phyloP scores from a whole-genome alignment of 2,329 filamentous ascomycete species.

The Colletotrichum tropicale region DNA sequence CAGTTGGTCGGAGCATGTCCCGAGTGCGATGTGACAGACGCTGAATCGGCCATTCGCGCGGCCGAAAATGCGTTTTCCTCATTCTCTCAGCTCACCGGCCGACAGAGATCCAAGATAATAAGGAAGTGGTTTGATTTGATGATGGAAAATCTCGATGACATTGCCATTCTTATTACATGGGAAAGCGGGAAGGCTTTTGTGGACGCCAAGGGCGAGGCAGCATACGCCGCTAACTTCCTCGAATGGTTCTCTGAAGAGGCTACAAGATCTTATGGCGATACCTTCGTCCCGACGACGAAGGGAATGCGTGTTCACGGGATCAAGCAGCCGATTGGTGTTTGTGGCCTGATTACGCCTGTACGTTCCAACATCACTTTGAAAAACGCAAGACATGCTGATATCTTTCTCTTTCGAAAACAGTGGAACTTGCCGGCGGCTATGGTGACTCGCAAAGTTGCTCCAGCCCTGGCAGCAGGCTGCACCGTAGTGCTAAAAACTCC shows the following conservation, averaged over 20 bases:
- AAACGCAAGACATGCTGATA: neutral
- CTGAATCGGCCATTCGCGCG: slow-evolving; percentile 81
- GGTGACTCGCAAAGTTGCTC: slow-evolving; percentile 73
- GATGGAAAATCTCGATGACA: slow-evolving; percentile 77
- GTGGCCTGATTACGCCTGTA: slow-evolving; percentile 78
- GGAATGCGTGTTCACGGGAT: slow-evolving; percentile 79
- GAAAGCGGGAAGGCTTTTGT: slow-evolving; percentile 87
- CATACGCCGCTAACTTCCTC: slow-evolving; percentile 76
- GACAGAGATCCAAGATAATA: slow-evolving; percentile 75
- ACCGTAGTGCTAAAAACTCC: slow-evolving; percentile 93
- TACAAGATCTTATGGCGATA: slow-evolving; percentile 74
- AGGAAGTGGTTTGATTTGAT: slow-evolving; percentile 84
- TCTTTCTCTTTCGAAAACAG: slow-evolving; percentile 19
- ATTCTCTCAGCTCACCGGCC: slow-evolving; percentile 74
- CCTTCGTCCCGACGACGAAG: slow-evolving; percentile 71
- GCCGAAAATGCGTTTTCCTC: slow-evolving; percentile 75
- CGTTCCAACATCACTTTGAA: neutral
- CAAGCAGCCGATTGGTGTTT: slow-evolving; percentile 87
- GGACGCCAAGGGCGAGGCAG: slow-evolving; percentile 74
- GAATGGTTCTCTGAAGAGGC: slow-evolving; percentile 86
- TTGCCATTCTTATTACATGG: slow-evolving; percentile 84
- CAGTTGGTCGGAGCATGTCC: slow-evolving; percentile 82
- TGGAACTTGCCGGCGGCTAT: slow-evolving; percentile 89
- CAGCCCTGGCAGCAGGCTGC: slow-evolving; percentile 88
- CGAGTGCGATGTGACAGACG: slow-evolving; percentile 81